Base-by-base conservation (phyloP, 2,329 filamentous ascomycete genomes). In the Fusarium pseudoanthophilum region DNA sequence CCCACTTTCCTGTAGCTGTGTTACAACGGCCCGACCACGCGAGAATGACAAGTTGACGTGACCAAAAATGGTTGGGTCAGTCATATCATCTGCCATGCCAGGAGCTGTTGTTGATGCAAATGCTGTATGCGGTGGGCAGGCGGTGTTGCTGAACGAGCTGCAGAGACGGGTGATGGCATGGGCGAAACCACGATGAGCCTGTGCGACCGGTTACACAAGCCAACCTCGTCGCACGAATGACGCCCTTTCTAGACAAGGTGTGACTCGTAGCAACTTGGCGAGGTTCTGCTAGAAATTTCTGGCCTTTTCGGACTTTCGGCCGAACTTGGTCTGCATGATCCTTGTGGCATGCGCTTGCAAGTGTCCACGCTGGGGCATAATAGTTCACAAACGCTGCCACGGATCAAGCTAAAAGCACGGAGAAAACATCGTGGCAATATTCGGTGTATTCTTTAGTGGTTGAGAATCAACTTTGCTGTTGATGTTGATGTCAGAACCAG, bases 121-220 rank as follows among this genome's bases (percentile, higher is more conserved):
- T 64, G 34, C 18, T 64, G 48, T 40, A 56, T 37, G 55, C 39
- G 43, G 55, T 51, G 26, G 42, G 24, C 42, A 51, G 40, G 42
- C 16, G 26, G 18, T 36, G 16, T 59, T 40, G 55, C 46, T 60
- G 56, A 42, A 42, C 51, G 34, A 61, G 57, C 67, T 72, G 69
- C 60, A 69, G 37, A 59, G 46, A 51, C 72, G 72, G 72, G 58
- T 75, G 72, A 74, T 74, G 72, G 64, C 72, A 74, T 75, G 69
- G 64, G 9, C 65, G 45, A 59, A 60, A 70, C 55, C 40, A 72
- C 69, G 72, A 74, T 74, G 64, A 69, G 64, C 40, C 58, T 60
- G 67, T 71, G 58, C 48, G 34, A 75, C 57, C 32, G 28, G 60
- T 73, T 48, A 61, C 58, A 67, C 69, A 58, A 46, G 30, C 20